Conservation (phyloP, 768 basidiomycete genomes). For the Sarcomyxa edulis region DNA sequence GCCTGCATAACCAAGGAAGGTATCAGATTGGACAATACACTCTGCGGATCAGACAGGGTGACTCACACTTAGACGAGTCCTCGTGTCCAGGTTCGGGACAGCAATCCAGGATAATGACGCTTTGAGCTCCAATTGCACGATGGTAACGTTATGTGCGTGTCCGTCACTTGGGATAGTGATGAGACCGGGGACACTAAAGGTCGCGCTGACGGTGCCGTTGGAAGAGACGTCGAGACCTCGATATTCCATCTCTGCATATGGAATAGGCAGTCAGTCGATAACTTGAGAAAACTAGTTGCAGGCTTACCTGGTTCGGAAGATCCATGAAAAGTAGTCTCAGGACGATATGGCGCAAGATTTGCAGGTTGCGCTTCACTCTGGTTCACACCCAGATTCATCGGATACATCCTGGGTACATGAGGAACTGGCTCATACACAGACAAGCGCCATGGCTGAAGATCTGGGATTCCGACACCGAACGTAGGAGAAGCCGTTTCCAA, state of each 20-base stretch:
- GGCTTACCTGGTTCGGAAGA: too few relatives aligned
- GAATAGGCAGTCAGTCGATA: too few relatives aligned
- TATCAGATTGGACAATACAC: neutral
- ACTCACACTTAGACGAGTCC: constrained; percentile 33
- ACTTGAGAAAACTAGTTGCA: too few relatives aligned
- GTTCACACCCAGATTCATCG: too few relatives aligned
- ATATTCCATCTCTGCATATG: too few relatives aligned
- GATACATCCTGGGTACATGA: too few relatives aligned
- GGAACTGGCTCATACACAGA: constrained; percentile 15
- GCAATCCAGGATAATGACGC: constrained; percentile 38
- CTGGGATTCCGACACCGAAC: constrained; percentile 30
- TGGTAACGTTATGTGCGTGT: constrained; percentile 34
- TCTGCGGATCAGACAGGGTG: neutral
- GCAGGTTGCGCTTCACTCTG: neutral
- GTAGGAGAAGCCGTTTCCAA: constrained; percentile 40
- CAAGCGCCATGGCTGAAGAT: constrained; percentile 31
- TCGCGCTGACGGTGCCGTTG: constrained; percentile 33
- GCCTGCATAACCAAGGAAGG: too few relatives aligned
- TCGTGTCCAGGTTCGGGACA: constrained; percentile 32
- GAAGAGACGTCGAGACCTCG: constrained; percentile 27
- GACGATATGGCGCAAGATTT: neutral
- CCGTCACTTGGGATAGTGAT: constrained; percentile 37
- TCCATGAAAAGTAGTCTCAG: too few relatives aligned
- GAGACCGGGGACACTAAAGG: constrained; percentile 34
- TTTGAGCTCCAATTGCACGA: constrained; percentile 28